A percentile compares a stretch with the other conserved stretches of the same genome.
These are phyloP conservation scores for Nemophila menziesii DNA, from an alignment of 257 asterid species.

Conservation along the genomic window DNA sequence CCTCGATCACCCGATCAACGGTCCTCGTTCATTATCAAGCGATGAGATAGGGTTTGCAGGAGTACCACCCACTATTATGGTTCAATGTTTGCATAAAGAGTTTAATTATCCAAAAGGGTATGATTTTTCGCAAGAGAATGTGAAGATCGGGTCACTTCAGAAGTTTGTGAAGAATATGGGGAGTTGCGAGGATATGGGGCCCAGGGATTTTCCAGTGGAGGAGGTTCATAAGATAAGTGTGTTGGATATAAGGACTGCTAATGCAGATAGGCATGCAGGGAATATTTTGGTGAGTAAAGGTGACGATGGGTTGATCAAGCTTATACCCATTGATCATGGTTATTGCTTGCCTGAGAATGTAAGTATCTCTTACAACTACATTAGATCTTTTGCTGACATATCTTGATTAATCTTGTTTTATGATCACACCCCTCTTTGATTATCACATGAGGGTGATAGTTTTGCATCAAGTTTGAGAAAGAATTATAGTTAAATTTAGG, in stretches of 20 bases:
- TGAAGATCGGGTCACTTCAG: constrained; percentile 62
- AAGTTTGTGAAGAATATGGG: constrained; percentile 57
- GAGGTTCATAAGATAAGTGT: constrained; percentile 70
- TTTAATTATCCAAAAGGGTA: constrained; percentile 52
- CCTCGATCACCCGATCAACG: constrained; percentile 52
- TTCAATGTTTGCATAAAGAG: constrained; percentile 38
- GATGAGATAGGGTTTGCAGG: constrained; percentile 54
- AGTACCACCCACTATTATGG: constrained; percentile 60
- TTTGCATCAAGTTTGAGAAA: too few relatives aligned
- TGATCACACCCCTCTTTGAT: too few relatives aligned
- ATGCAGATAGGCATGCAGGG: constrained; percentile 78
- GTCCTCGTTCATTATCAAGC: constrained; percentile 25
- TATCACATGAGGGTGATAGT: too few relatives aligned
- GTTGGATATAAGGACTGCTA: constrained; percentile 57
- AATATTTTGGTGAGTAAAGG: constrained; percentile 35
- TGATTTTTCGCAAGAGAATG: constrained; percentile 16
- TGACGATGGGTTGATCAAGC: constrained; percentile 24
- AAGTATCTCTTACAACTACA: too few relatives aligned
- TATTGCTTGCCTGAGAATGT: constrained; percentile 84
- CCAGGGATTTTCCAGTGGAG: constrained; percentile 50
- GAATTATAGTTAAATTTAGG: too few relatives aligned
- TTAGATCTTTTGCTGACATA: too few relatives aligned
- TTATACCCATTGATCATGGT: constrained; percentile 77
- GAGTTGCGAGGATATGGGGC: constrained; percentile 79
- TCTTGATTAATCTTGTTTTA: too few relatives aligned